Evolutionary conservation across 148 eudicot species (phyloP).

Genomic region (Limonium bicolor): DNA sequence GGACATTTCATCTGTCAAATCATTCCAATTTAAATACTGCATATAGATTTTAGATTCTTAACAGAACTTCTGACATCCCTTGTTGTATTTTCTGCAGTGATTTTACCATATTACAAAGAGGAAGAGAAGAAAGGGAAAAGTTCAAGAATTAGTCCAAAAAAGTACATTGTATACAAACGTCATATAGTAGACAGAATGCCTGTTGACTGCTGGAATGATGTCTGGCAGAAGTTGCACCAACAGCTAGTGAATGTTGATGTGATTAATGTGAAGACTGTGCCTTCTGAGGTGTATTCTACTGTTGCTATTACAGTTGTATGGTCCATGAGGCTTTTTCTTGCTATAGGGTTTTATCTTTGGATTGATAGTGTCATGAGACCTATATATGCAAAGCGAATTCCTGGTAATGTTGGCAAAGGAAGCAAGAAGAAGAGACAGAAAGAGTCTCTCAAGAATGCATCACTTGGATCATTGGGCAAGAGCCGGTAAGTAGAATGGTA

Average conservation of each 20-base stretch:
- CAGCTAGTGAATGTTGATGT: slow-evolving; percentile 86
- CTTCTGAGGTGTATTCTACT: slow-evolving; percentile 64
- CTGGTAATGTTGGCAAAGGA: slow-evolving; percentile 69
- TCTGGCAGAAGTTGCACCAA: slow-evolving; percentile 84
- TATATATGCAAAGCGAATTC: slow-evolving; percentile 78
- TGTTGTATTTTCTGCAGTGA: no score
- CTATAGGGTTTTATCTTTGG: slow-evolving; percentile 59
- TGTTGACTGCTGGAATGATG: slow-evolving; percentile 81
- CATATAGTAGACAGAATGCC: slow-evolving; percentile 89
- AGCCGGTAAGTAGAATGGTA: slow-evolving; percentile 48
- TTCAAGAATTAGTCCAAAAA: slow-evolving; percentile 18
- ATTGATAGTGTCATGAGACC: slow-evolving; percentile 71
- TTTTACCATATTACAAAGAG: slow-evolving; percentile 66
- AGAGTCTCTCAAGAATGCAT: slow-evolving; percentile 38
- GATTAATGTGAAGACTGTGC: slow-evolving; percentile 42
- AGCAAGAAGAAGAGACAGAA: slow-evolving; percentile 30
- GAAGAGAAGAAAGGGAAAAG: slow-evolving; percentile 17
- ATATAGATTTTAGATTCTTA: no score
- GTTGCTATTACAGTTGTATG: slow-evolving; percentile 80
- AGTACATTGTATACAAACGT: slow-evolving; percentile 50
- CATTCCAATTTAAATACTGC: no score
- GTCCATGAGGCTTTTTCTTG: slow-evolving; percentile 92
- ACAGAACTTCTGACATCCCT: no score
- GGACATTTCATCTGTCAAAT: no score
- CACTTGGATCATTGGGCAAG: slow-evolving; percentile 88